These are phyloP conservation scores for Diospyros lotus DNA, from an alignment of 148 eudicot genomes.

Conservation along the genomic window DNA sequence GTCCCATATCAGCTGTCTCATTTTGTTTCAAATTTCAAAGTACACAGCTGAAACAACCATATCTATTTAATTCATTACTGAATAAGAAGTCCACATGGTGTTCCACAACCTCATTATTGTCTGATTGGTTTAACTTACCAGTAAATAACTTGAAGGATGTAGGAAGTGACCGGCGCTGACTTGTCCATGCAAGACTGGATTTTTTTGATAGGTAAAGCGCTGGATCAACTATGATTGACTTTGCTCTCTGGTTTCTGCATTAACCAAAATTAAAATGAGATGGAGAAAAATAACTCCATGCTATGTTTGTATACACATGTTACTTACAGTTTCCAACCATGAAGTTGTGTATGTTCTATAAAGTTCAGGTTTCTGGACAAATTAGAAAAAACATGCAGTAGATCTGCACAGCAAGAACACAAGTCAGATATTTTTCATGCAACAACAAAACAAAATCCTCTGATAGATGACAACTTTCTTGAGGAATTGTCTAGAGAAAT, in stretches of 20 bases:
- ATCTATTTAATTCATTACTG: background rate
- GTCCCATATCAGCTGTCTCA: background rate
- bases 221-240: constrained; percentile 81
- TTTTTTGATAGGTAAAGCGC: constrained; percentile 91
- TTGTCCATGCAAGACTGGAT: constrained; percentile 64
- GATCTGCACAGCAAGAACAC: constrained; percentile 54
- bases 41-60: background rate
- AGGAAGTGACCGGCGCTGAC: constrained; percentile 77
- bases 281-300: background rate
- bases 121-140: constrained; percentile 35
- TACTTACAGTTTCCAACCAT: constrained; percentile 94
- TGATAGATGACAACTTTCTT: background rate
- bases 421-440: constrained; percentile 4
- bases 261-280: background rate
- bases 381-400: constrained; percentile 82
- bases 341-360: constrained; percentile 64
- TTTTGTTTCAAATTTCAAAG: background rate
- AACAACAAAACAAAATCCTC: background rate
- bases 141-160: constrained; percentile 84
- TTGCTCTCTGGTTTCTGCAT: constrained; percentile 87
- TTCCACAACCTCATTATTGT: background rate
- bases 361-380: constrained; percentile 76
- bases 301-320: background rate
- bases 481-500: background rate
- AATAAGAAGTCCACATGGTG: background rate